Percentiles rank a stretch among this genome's conserved stretches.
These are phyloP conservation scores for Steccherinum ochraceum DNA, from an alignment of 768 basidiomycete genomes.

Conservation along the genomic window DNA sequence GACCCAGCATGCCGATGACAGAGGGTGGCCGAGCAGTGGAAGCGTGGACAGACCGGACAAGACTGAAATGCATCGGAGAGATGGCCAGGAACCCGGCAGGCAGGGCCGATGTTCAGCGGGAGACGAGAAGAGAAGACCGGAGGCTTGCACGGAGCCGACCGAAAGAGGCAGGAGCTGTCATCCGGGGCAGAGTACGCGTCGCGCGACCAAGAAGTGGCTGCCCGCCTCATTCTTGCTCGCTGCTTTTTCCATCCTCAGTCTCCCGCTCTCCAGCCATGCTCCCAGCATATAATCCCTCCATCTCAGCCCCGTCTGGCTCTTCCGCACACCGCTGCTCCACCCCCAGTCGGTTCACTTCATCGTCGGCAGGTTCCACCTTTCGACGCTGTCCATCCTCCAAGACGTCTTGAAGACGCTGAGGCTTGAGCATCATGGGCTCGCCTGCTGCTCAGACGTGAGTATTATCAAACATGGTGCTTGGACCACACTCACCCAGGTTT, in stretches of 20 bases:
- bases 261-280: neutral
- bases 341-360: too few relatives aligned
- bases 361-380: too few relatives aligned
- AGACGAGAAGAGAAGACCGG: too few relatives aligned
- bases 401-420: neutral
- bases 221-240: too few relatives aligned
- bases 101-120: too few relatives aligned
- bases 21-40: neutral
- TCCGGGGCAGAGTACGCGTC: too few relatives aligned
- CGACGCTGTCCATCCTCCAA: too few relatives aligned
- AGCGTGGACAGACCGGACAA: neutral
- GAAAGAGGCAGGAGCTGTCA: neutral
- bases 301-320: neutral
- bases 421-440: constrained; percentile 1
- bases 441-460: constrained; percentile 1
- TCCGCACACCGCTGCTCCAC: neutral
- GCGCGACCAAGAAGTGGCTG: too few relatives aligned
- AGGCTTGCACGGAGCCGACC: too few relatives aligned
- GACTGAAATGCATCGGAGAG: neutral
- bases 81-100: neutral
- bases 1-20: too few relatives aligned
- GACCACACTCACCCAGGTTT: neutral
- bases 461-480: neutral
- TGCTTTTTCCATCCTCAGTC: too few relatives aligned
- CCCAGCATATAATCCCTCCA: neutral